Evolutionary conservation across 805 yeast species (phyloP), one percentile per base, ranked within the genome.

Genomic region (Wickerhamiella dianesei): DNA sequence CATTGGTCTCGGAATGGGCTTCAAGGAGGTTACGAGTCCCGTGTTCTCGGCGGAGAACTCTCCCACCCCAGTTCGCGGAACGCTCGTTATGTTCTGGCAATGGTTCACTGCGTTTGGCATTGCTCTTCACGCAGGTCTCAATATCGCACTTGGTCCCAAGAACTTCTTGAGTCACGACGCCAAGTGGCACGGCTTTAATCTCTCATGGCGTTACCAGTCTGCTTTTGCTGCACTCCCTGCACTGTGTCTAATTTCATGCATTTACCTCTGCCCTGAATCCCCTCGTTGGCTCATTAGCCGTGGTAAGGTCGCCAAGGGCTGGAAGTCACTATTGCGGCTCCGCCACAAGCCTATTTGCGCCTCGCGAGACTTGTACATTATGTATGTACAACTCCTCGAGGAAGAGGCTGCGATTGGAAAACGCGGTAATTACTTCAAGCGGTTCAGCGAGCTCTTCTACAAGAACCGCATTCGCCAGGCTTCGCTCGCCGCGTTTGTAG

Each of bases 71-170:
- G 70, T 74, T 37, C 68, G 85, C 57, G 86, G 86, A 43, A 75
- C 82, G 1, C 65, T 80, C 49, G 77, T 77, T 43, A 77, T 79
- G 80, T 67, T 75, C 64, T 79, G 83, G 82, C 85, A 80, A 64
- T 75, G 77, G 55, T 79, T 78, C 68, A 78, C 83, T n/a, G 84
- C 85, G 1, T 74, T 79, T 45, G 86, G 86, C 49, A 77, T 80
- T 51, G 74, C 76, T 74, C 67, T 79, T 53, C 85, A 85, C 18
- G 76, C 76, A 50, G 75, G 77, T 32, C 68, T 79, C 17, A 69
- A 73, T 21, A 70, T 77, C 48, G 80, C 79, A 1, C 21, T 21
- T 12, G 41, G 41, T 6, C 43, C 45, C 3, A 37, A 45, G 16
- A 50, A 44, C 32, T 46, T 50, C 6, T 35, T 39, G 8, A 39